Evolutionary conservation across 331 rosid genomes (phyloP).

Genomic region (Cydonia oblonga): DNA sequence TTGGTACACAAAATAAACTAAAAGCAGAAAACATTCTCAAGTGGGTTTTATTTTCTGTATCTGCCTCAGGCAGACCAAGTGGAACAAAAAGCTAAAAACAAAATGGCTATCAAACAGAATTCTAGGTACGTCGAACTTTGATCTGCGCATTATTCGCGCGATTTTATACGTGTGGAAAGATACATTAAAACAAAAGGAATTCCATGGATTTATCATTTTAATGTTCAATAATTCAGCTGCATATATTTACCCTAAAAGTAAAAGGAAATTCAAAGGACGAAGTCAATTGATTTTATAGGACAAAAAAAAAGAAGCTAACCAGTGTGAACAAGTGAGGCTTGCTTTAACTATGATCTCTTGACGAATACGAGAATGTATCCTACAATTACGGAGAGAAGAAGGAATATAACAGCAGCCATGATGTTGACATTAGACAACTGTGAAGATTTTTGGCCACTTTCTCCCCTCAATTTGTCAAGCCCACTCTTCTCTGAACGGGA

Average conservation of each 20-base stretch:
- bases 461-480: conserved; percentile 2
- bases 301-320: background rate
- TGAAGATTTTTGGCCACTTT: conserved; percentile 13
- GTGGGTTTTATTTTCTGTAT: no score
- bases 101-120: no score
- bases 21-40: no score
- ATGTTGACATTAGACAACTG: conserved; percentile 25
- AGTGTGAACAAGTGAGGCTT: background rate
- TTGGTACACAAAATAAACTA: no score
- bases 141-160: no score
- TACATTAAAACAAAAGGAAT: background rate
- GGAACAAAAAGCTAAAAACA: no score
- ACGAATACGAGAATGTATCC: conserved; percentile 33
- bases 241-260: background rate
- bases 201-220: background rate
- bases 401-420: conserved; percentile 39
- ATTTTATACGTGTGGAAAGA: background rate
- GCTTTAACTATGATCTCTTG: conserved; percentile 15
- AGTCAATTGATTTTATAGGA: background rate
- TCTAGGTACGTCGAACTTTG: no score
- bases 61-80: no score
- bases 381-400: conserved; percentile 39
- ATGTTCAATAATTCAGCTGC: background rate
- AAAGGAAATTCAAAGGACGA: background rate
- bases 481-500: conserved; percentile 23